Percentiles rank a stretch among this genome's conserved stretches.
phyloP scores from a whole-genome alignment of 140 eudicot species.

The Cichorium intybus region DNA sequence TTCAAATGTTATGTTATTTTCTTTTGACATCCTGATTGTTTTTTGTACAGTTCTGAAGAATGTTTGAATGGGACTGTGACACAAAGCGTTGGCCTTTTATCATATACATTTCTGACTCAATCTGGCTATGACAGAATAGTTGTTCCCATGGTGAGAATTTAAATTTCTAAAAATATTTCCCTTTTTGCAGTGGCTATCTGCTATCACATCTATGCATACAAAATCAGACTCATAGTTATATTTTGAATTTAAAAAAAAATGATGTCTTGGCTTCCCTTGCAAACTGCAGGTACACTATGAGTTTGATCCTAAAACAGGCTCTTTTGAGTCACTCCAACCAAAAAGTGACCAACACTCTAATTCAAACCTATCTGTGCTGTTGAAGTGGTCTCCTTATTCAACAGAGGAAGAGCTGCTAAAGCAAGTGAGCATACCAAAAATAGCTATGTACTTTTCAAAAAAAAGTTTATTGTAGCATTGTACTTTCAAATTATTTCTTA shows the following conservation, averaged over 20 bases:
- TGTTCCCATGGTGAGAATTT: slow-evolving; percentile 78
- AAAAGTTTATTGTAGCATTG: too few relatives aligned
- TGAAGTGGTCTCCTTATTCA: slow-evolving; percentile 91
- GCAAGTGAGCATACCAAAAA: slow-evolving; percentile 43
- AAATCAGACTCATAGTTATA: neutral
- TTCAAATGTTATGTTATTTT: neutral
- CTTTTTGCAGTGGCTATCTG: too few relatives aligned
- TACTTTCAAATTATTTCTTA: neutral
- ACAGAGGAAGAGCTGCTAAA: slow-evolving; percentile 61
- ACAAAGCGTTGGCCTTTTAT: slow-evolving; percentile 87
- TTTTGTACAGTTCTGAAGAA: slow-evolving; percentile 19
- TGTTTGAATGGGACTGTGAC: slow-evolving; percentile 48
- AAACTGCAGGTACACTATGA: slow-evolving; percentile 67
- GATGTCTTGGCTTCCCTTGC: neutral
- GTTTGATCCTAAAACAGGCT: slow-evolving; percentile 24
- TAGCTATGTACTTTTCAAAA: neutral
- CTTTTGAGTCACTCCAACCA: slow-evolving; percentile 36
- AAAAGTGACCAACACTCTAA: slow-evolving; percentile 33
- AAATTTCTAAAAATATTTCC: neutral
- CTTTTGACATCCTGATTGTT: neutral
- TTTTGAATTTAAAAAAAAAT: slow-evolving; percentile 1
- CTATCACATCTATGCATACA: neutral
- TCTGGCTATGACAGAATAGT: slow-evolving; percentile 82
- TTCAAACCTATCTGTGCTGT: slow-evolving; percentile 51
- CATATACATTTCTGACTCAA: slow-evolving; percentile 79